Base-by-base conservation (phyloP, 2,329 filamentous ascomycete species). In the Venturia oleaginea region DNA sequence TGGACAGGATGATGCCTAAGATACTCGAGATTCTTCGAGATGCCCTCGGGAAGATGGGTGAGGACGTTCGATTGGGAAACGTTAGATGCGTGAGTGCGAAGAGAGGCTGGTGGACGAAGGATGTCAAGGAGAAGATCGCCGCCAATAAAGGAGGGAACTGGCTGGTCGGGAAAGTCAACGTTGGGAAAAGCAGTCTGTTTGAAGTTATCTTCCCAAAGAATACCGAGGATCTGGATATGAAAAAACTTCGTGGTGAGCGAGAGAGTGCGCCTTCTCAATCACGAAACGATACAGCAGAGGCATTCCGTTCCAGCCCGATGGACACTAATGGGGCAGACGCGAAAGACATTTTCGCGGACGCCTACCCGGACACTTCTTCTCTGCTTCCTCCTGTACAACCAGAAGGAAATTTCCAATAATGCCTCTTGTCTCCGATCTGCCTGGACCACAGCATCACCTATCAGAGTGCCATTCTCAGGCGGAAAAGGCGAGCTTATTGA, bases 161-260 rank as follows among this genome's bases (percentile, higher is more conserved):
- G 93, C 87, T 99, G 81, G 89, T 99, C 2, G 94, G 94, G n/a
- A 97, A 96, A 75, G 91, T 92, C 67, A 99, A 99, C 72, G 95
- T 97, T 2, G 95, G 94, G 30, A 99, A 99, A 77, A 97, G 93
- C 70, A 88, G 89, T 71, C 83, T 99, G 2, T 96, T 97, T 66
- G 87, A 94, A 69, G 84, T 86, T 4, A 86, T 97, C 8, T 96
- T 92, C 71, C 93, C 95, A 4, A 87, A 93, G 89, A 80, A 70
- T 62, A 75, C 71, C 69, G 74, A 64, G 70, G 59, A 48, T 32
- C 11, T 32, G 37, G 34, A 34, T 17, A 7, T 48, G n/a, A 37
- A 63, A 4, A 40, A 27, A 40, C 34, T 38, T 11, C 46, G 34
- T 7, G 27, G 46, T 10, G 60, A 46, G 42, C 38, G 42, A 37